A percentile compares a stretch with the other conserved stretches of the same genome.
Evolutionary conservation across 1,284 basidiomycete species (phyloP).

Genomic region (Phellopilus nigrolimitatus): DNA sequence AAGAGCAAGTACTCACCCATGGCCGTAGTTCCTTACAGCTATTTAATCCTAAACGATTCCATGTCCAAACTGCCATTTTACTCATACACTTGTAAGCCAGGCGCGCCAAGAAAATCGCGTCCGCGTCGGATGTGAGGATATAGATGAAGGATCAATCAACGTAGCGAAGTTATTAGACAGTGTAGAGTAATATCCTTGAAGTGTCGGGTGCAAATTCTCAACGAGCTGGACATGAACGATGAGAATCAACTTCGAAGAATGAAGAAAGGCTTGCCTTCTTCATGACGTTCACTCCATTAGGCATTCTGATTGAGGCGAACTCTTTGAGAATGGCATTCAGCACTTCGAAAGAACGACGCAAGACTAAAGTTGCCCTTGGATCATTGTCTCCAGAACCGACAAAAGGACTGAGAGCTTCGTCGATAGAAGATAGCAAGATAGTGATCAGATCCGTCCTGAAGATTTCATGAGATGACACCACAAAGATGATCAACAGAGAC

Average conservation of each 20-base stretch:
- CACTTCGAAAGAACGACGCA: slow-evolving; percentile 57
- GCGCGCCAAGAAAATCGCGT: slow-evolving; percentile 59
- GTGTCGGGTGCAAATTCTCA: slow-evolving; percentile 42
- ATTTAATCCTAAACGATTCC: slow-evolving; percentile 48
- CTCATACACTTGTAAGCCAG: slow-evolving; percentile 64
- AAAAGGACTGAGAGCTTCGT: slow-evolving; percentile 45
- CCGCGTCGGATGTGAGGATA: slow-evolving; percentile 36
- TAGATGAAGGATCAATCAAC: slow-evolving; percentile 31
- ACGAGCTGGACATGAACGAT: slow-evolving; percentile 38
- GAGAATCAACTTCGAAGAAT: not conserved
- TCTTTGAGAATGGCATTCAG: slow-evolving; percentile 66
- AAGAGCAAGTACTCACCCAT: slow-evolving; percentile 55
- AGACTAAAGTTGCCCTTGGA: slow-evolving; percentile 42
- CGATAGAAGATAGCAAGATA: slow-evolving; percentile 52
- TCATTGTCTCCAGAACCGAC: slow-evolving; percentile 39
- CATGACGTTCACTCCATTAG: slow-evolving; percentile 61
- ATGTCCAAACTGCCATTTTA: slow-evolving; percentile 65
- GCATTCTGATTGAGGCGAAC: slow-evolving; percentile 62
- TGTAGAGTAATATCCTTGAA: slow-evolving; percentile 57
- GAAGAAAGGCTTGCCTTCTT: slow-evolving; percentile 37
- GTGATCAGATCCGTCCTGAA: slow-evolving; percentile 60
- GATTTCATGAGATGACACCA: slow-evolving; percentile 9
- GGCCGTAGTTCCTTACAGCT: slow-evolving; percentile 40
- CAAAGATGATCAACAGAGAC: slow-evolving; percentile 32
- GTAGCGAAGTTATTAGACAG: slow-evolving; percentile 42